A percentile compares a stretch with the other conserved stretches of the same genome.
Conservation (phyloP, 1,284 basidiomycete species). For the Calocybe gambosa region DNA sequence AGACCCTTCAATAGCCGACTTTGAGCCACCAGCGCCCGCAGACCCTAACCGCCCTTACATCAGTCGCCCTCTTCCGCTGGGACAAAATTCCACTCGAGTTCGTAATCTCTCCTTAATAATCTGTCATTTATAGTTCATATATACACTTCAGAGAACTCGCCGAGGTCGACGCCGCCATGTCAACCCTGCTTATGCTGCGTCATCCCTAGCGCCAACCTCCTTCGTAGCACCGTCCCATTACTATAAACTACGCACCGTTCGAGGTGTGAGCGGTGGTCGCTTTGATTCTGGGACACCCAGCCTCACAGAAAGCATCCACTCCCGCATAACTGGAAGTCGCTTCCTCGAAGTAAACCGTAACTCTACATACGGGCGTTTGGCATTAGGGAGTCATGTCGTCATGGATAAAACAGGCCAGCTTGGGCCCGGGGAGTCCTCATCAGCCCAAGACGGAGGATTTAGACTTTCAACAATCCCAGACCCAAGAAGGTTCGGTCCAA, state of each 20-base stretch:
- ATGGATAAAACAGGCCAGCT: slow-evolving; percentile 49
- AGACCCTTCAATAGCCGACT: slow-evolving; percentile 58
- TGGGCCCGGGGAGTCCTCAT: slow-evolving; percentile 21
- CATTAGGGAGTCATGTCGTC: slow-evolving; percentile 56
- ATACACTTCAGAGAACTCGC: slow-evolving; percentile 16
- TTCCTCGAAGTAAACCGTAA: slow-evolving; percentile 68
- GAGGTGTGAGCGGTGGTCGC: slow-evolving; percentile 55
- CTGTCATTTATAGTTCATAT: slow-evolving; percentile 1
- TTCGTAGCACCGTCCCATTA: slow-evolving; percentile 76
- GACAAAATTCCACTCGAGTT: slow-evolving; percentile 23
- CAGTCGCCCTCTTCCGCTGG: slow-evolving; percentile 59
- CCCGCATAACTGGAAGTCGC: slow-evolving; percentile 57
- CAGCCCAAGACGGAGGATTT: slow-evolving; percentile 19
- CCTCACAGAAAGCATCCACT: slow-evolving; percentile 53
- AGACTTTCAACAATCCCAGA: slow-evolving; percentile 40
- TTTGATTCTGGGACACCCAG: slow-evolving; percentile 41
- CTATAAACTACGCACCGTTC: slow-evolving; percentile 61
- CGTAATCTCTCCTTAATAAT: slow-evolving; percentile 8
- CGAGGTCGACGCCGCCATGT: slow-evolving; percentile 38
- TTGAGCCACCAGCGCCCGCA: slow-evolving; percentile 31
- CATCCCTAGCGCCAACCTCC: slow-evolving; percentile 65
- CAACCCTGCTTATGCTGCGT: slow-evolving; percentile 57
- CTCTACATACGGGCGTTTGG: slow-evolving; percentile 52
- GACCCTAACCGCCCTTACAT: slow-evolving; percentile 47
- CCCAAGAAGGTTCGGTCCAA: slow-evolving; percentile 46